Evolutionary conservation across 1,284 basidiomycete genomes (phyloP), one percentile per base, ranked within the genome.

Genomic region (Cutaneotrichosporon dermatis): DNA sequence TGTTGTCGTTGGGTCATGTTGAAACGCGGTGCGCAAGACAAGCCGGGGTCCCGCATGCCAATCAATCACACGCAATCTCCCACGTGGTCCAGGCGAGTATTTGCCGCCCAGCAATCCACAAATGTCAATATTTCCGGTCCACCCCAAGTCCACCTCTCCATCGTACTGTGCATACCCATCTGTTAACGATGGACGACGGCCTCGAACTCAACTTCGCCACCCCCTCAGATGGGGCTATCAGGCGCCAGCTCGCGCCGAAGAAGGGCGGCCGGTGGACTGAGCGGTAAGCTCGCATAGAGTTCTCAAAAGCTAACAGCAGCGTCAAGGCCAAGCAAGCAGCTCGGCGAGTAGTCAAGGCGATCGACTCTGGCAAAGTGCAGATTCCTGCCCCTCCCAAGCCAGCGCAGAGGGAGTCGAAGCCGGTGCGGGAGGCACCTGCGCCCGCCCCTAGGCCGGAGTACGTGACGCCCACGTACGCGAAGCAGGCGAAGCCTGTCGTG

Each of bases 191-290:
- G 73, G 74, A 74, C 69, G 77, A 79, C 25, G 25, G 25, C 44
- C 73, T 79, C 45, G 74, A 77, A 66, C 73, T 79, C 63, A 79
- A 79, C 67, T 74, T 79, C 50, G 74, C 77, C 0, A 60, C 74
- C 2, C 48, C 65, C 9, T 55, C 70, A 3, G 66, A 59, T 2
- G 61, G 51, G 6, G 58, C 33, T 7, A 48, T 55, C 35, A 48
- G 56, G 35, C 58, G 67, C 35, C 66, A 68, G 55, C 61, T 66
- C 3, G 65, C 60, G 7, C 60, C 71, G 36, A 71, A 85, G 69
- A 90, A 88, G 71, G 86, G 87, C 34, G 88, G 89, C 6, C 80
- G 88, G 75, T 92, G 90, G 89, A 91, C 88, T 11, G 90, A 93
- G 68, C 83, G 89, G 90, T 88, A 65, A 62, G 81, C 77, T 48